These are phyloP conservation scores for Rutstroemia sp. DNA, from an alignment of 2,329 filamentous ascomycete species.

Conservation along the genomic window DNA sequence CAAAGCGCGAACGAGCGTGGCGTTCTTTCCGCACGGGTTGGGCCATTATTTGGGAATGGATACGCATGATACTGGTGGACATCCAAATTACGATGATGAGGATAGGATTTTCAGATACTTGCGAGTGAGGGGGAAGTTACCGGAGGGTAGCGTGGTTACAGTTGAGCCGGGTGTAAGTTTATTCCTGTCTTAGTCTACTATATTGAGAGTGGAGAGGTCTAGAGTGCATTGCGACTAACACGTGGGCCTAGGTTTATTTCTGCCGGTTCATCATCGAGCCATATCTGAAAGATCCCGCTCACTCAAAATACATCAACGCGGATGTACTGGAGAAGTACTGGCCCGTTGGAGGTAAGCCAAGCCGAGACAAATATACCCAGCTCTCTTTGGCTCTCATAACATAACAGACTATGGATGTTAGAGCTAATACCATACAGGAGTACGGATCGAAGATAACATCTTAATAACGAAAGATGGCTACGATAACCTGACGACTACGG, in stretches of 20 bases:
- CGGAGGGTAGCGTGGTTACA: constrained; percentile 77
- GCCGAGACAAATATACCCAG: background rate
- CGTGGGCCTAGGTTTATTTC: constrained; percentile 65
- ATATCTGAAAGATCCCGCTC: constrained; percentile 63
- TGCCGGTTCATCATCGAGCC: constrained; percentile 82
- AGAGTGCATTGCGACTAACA: background rate
- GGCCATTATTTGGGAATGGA: constrained; percentile 91
- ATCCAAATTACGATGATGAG: constrained; percentile 68
- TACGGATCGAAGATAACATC: constrained; percentile 65
- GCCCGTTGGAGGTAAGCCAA: constrained; percentile 54
- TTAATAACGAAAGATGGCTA: constrained; percentile 62
- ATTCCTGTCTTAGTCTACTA: background rate
- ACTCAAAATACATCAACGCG: constrained; percentile 70
- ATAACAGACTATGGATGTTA: background rate
- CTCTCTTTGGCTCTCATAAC: background rate
- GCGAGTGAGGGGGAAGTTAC: constrained; percentile 66
- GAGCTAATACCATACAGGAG: constrained; percentile 23
- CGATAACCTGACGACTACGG: constrained; percentile 65
- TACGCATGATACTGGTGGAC: constrained; percentile 79
- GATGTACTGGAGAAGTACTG: constrained; percentile 71
- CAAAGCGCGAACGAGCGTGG: constrained; percentile 69
- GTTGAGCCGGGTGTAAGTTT: constrained; percentile 79
- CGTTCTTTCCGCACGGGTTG: constrained; percentile 87
- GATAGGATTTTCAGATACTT: constrained; percentile 86
- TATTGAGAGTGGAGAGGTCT: background rate